Base-by-base conservation (phyloP, 176 grass and related monocot genomes). In the Paspalum vaginatum region DNA sequence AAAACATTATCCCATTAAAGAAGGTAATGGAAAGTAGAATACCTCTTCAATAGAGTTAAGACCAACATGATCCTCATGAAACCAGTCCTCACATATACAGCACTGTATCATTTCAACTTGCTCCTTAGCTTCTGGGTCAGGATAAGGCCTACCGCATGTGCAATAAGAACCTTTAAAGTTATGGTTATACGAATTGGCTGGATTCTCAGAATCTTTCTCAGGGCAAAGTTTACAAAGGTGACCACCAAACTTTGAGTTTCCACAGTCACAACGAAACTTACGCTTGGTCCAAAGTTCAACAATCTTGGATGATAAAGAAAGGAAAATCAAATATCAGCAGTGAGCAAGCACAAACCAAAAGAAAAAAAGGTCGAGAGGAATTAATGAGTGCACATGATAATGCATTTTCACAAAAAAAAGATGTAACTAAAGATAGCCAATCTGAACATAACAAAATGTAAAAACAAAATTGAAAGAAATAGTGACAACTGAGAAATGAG, bases 91-190 rank as follows among this genome's bases (percentile, higher is more conserved):
- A 74, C 96, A 98, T 73, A 98, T 89, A 74, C 92, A 91, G 41
- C 96, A 98, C 48, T 98, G 96, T 83, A 98, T 98, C 96, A 98
- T 98, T 80, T 98, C 92, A 80, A 91, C 82, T 93, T 95, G 96
- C 49, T 91, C 90, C 57, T 89, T 83, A 22, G 78, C 90, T 76
- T 95, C 96, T 79, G 96, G 92, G 89, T 98, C 96, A 86, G 96
- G 96, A 91, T 95, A 98, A 72, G 96, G 96, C 57, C 92, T 85
- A 75, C 81, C 59, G 61, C 96, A 98, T 39, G 88, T 93, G 90
- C 96, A 98, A 81, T 98, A 98, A 20, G 79, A 87, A 63, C 96
- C 96, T 83, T 83, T 98, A 50, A 98, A 98, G 76, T 98, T 98
- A 60, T 98, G 92, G 64, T 95, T 98, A 65, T 99, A 99, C 76